Percentiles rank a stretch among this genome's conserved stretches.
phyloP scores from a whole-genome alignment of 2,329 filamentous ascomycete genomes.

The Arachnomyces sp. region DNA sequence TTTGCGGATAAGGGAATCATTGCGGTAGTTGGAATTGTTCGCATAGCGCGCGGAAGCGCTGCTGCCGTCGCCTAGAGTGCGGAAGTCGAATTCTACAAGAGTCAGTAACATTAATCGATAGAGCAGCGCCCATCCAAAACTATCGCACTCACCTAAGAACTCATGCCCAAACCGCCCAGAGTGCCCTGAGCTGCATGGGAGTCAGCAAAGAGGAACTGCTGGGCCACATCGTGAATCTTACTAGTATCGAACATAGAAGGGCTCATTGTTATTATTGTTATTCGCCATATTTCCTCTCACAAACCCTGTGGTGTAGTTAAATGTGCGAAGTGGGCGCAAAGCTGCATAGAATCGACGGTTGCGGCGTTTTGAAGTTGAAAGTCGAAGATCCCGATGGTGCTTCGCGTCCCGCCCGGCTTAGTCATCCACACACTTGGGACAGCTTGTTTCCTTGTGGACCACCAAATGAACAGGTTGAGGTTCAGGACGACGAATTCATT shows the following conservation, averaged over 20 bases:
- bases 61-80: slow-evolving; percentile 81
- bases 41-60: slow-evolving; percentile 94
- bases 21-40: slow-evolving; percentile 99
- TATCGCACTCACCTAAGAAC: slow-evolving; percentile 68
- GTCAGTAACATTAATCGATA: slow-evolving; percentile 12
- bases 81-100: slow-evolving; percentile 81
- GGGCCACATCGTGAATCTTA: slow-evolving; percentile 43
- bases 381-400: slow-evolving; percentile 17
- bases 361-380: slow-evolving; percentile 4
- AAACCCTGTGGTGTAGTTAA: not conserved
- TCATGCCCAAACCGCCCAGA: slow-evolving; percentile 96
- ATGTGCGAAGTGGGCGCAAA: too few relatives aligned
- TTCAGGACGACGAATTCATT: too few relatives aligned
- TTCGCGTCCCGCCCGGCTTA: slow-evolving; percentile 25
- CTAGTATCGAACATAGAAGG: slow-evolving; percentile 98
- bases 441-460: slow-evolving; percentile 22
- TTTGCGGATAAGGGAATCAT: slow-evolving; percentile 97
- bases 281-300: slow-evolving; percentile 3
- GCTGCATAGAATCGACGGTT: not conserved
- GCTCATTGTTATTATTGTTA: slow-evolving; percentile 52
- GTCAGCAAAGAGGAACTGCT: slow-evolving; percentile 35
- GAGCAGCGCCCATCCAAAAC: slow-evolving; percentile 1
- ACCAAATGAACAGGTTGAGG: slow-evolving; percentile 34
- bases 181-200: slow-evolving; percentile 71
- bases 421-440: slow-evolving; percentile 38